These are phyloP conservation scores for Aspergillus sp. DNA, from an alignment of 2,329 filamentous ascomycete genomes.

Conservation along the genomic window DNA sequence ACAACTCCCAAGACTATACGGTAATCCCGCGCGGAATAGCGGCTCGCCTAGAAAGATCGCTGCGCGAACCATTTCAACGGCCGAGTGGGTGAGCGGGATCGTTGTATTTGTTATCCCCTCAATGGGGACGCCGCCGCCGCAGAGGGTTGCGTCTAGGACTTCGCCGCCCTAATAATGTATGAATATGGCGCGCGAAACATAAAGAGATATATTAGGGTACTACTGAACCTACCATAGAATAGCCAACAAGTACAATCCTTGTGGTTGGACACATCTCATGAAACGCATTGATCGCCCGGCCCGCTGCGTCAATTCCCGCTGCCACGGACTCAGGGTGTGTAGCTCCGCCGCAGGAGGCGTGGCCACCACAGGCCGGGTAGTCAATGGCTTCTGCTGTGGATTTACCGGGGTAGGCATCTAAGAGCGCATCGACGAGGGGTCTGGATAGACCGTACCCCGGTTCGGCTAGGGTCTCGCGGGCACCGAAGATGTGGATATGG, in stretches of 20 bases:
- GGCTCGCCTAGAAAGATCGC: background rate
- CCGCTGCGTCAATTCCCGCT: constrained; percentile 63
- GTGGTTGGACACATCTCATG: constrained; percentile 61
- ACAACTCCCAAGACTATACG: background rate
- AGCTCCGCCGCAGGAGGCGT: constrained; percentile 39
- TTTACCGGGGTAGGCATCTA: constrained; percentile 51
- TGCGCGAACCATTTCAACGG: background rate
- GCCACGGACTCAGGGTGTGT: constrained; percentile 62
- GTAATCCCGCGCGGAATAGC: background rate
- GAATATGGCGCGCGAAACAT: background rate
- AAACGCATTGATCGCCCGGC: constrained; percentile 63
- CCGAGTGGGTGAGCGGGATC: background rate
- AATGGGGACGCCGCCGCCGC: background rate
- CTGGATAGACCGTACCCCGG: constrained; percentile 57
- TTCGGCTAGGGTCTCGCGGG: constrained; percentile 55
- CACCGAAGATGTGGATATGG: constrained; percentile 55
- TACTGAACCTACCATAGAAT: constrained; percentile 57
- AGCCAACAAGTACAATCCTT: constrained; percentile 65
- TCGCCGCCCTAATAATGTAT: background rate
- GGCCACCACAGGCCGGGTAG: constrained; percentile 68
- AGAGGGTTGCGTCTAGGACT: background rate
- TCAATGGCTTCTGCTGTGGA: constrained; percentile 60
- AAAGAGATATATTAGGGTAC: no score
- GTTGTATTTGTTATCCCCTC: background rate
- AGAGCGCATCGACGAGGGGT: constrained; percentile 57